Base-by-base conservation (phyloP, 306 rosid species). In the Styphnolobium japonicum region DNA sequence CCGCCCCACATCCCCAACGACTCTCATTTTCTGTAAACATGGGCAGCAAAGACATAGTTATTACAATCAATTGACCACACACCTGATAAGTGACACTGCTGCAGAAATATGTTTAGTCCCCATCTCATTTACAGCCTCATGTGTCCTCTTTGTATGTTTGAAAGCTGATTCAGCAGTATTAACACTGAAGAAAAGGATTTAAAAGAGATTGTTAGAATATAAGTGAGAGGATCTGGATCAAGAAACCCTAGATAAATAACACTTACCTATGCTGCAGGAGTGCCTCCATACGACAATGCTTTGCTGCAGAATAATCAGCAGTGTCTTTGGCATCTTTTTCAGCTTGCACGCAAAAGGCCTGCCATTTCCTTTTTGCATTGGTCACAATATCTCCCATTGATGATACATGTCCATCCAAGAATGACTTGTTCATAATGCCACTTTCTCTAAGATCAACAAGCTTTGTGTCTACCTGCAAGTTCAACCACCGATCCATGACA, bases 301-400 rank as follows among this genome's bases (percentile, higher is more conserved):
- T 93, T 7, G 93, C 92, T 2, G 97, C 96, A 72, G 97, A 89
- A 83, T 89, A 90, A 67, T 91, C 98, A 67, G 89, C 94, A 34
- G 83, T 84, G 31, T 90, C 98, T 71, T 77, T 93, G 4, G 87
- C 85, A 46, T 90, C 96, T 43, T 83, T 89, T 73, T 91, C 98
- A 16, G 97, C 95, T 67, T 91, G 91, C 23, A 55, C n/a, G 52
- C 90, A 86, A 77, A 87, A 95, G 23, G 89, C 78, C 67, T 89
- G 88, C 99, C 99, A 95, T 84, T 95, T 95, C 60, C 99, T 86
- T 82, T 95, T 95, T 5, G 98, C 96, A 67, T 86, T 84, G 21
- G 81, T 83, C 49, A 89, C 80, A 68, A 91, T 85, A 72, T 89
- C 94, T 46, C 82, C 94, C 82, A 95, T 49, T 10, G 97, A 90